Evolutionary conservation across 2,329 filamentous ascomycete species (phyloP).

Genomic region (Colletotrichum sansevieriae): DNA sequence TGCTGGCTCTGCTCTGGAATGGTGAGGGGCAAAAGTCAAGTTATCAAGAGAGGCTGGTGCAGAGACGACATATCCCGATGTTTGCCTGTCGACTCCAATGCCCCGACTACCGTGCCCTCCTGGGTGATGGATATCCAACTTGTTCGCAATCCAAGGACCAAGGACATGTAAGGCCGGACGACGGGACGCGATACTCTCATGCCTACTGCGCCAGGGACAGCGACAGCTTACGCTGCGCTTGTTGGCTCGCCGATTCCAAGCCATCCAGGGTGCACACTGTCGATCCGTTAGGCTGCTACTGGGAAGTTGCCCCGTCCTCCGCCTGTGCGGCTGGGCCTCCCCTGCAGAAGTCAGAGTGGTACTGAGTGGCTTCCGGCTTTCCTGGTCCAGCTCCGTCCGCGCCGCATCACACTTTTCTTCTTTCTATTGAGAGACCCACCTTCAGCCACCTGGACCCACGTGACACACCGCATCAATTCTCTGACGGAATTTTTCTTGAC

Average conservation of each 20-base stretch:
- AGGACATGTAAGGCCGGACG: not conserved
- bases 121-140: not conserved
- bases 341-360: conserved; percentile 21
- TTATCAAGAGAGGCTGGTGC: conserved; percentile 31
- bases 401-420: conserved; percentile 40
- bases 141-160: not conserved
- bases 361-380: conserved; percentile 27
- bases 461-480: conserved; percentile 40
- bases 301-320: conserved; percentile 11
- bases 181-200: conserved; percentile 12
- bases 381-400: conserved; percentile 35
- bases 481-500: conserved; percentile 25
- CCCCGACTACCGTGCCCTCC: too few species aligned
- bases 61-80: conserved; percentile 7
- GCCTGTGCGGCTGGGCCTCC: conserved; percentile 26
- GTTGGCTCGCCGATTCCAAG: conserved; percentile 12
- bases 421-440: conserved; percentile 29
- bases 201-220: not conserved
- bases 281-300: conserved; percentile 37
- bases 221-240: not conserved
- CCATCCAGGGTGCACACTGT: conserved; percentile 23
- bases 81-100: conserved; percentile 7
- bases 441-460: conserved; percentile 39
- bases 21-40: conserved; percentile 36
- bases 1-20: conserved; percentile 22